A percentile compares a stretch with the other conserved stretches of the same genome.
phyloP scores from a whole-genome alignment of 2,329 filamentous ascomycete species.

The Nannizzia gypsea region DNA sequence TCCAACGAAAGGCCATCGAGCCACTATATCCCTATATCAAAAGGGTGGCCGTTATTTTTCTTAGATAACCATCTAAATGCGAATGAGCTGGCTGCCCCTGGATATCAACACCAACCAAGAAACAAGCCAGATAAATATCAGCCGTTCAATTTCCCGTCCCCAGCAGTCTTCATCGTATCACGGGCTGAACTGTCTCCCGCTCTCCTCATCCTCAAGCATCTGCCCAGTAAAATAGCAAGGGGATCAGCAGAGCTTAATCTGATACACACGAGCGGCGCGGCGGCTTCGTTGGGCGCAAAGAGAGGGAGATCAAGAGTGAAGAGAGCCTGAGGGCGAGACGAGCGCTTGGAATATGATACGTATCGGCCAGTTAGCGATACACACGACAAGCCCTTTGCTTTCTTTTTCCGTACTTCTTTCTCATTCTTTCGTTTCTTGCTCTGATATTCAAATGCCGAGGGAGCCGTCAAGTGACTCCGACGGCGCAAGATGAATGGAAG shows the following conservation, averaged over 20 bases:
- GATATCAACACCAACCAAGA: neutral
- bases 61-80: too few relatives aligned
- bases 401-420: neutral
- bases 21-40: too few relatives aligned
- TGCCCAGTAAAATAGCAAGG: neutral
- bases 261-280: neutral
- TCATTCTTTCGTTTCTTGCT: neutral
- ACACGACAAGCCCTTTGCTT: neutral
- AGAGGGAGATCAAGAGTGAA: neutral
- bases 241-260: conserved; percentile 2
- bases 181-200: neutral
- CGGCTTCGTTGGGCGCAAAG: neutral
- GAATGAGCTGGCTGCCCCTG: too few relatives aligned
- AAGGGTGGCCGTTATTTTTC: too few relatives aligned
- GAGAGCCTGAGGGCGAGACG: too few relatives aligned
- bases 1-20: neutral
- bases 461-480: neutral
- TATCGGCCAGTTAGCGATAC: neutral
- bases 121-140: neutral
- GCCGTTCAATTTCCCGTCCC: neutral
- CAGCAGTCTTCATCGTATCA: neutral
- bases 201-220: neutral
- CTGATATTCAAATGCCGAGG: neutral
- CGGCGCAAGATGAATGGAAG: neutral
- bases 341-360: neutral